Conservation (phyloP, 306 rosid species). For the Prunus salicina region DNA sequence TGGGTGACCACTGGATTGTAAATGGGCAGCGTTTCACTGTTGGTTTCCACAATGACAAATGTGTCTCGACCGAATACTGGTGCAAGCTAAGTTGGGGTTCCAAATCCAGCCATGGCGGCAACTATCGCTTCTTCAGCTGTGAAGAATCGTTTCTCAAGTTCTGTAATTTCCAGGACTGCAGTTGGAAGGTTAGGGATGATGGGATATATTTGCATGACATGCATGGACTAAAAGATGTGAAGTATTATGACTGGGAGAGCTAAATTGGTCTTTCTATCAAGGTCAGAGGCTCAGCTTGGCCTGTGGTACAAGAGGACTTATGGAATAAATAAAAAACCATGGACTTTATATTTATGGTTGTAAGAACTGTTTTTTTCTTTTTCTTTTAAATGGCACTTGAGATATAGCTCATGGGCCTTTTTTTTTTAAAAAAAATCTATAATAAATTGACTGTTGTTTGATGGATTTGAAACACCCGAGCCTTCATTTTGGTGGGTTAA, state of each 20-base stretch:
- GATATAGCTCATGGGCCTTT: background rate
- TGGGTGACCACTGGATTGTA: background rate
- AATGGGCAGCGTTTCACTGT: background rate
- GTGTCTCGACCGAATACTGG: background rate
- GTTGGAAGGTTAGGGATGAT: background rate
- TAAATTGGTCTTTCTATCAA: background rate
- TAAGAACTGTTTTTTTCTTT: background rate
- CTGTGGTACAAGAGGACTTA: background rate
- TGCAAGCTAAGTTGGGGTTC: background rate
- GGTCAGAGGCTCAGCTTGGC: too few relatives aligned
- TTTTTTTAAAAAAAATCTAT: background rate
- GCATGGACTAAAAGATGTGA: background rate
- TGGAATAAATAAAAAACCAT: background rate
- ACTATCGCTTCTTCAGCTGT: background rate
- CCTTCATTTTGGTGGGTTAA: too few relatives aligned
- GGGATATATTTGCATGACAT: background rate
- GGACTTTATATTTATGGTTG: background rate
- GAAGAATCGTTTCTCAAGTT: background rate
- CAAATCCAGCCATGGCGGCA: conserved; percentile 1
- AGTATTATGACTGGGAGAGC: background rate
- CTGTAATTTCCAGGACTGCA: background rate
- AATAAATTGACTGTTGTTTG: too few relatives aligned
- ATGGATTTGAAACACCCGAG: too few relatives aligned
- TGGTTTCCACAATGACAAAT: background rate
- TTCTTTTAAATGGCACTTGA: background rate